These are phyloP conservation scores for Botrytis porri DNA, from an alignment of 2,329 filamentous ascomycete species.

Conservation along the genomic window DNA sequence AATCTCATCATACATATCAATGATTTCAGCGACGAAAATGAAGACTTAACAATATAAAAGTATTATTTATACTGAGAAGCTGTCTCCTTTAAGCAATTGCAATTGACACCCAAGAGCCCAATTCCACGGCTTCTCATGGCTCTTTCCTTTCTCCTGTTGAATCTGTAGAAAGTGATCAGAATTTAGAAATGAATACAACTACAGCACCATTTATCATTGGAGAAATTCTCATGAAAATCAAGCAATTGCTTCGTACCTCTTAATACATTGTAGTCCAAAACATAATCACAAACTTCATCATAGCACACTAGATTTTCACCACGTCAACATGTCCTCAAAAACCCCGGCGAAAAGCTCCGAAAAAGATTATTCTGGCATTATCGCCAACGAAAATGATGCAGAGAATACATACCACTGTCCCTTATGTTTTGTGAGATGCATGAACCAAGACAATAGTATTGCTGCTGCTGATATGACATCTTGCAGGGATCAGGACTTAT, in stretches of 20 bases:
- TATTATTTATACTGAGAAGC: too few relatives aligned
- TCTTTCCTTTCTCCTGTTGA: not conserved
- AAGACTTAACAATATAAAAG: not conserved
- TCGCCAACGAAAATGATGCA: not conserved
- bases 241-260: not conserved
- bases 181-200: not conserved
- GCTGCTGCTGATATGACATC: not conserved
- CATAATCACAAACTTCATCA: not conserved
- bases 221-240: not conserved
- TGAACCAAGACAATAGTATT: not conserved
- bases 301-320: not conserved
- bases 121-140: not conserved
- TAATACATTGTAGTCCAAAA: not conserved
- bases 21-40: not conserved
- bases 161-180: rapidly evolving
- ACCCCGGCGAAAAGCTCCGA: not conserved
- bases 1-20: not conserved
- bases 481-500: not conserved
- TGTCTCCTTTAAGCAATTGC: not conserved
- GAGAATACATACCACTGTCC: not conserved
- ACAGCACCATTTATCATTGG: not conserved
- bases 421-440: not conserved
- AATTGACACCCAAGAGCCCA: not conserved
- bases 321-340: not conserved
- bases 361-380: not conserved